These are phyloP conservation scores for Globisporangium nodosum DNA, from an alignment of 352 stramenopile genomes.

Conservation along the genomic window DNA sequence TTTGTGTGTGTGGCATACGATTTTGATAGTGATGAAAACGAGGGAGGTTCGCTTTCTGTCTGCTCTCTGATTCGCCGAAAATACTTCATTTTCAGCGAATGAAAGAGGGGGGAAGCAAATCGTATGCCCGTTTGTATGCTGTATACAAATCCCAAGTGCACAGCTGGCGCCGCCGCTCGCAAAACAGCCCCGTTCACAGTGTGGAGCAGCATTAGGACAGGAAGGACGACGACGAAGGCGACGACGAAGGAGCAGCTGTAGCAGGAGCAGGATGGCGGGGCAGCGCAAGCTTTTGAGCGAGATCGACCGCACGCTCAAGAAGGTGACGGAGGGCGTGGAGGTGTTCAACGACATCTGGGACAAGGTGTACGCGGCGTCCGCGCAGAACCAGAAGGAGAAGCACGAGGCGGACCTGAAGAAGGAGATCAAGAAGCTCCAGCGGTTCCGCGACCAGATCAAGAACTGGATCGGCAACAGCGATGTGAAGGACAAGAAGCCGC, in stretches of 20 bases:
- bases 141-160: neutral
- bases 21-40: neutral
- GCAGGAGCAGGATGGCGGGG: conserved; percentile 48
- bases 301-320: conserved; percentile 99
- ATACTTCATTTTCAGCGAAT: neutral
- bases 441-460: conserved; percentile 98
- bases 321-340: conserved; percentile 97
- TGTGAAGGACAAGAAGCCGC: conserved; percentile 96
- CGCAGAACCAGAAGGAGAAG: conserved; percentile 99
- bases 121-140: neutral
- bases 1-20: neutral
- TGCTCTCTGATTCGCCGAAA: neutral
- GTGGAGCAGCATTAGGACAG: neutral
- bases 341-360: conserved; percentile 99
- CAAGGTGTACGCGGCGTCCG: conserved; percentile 95
- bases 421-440: conserved; percentile 99
- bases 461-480: conserved; percentile 97
- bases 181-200: neutral
- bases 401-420: conserved; percentile 99
- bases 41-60: neutral
- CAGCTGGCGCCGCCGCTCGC: neutral
- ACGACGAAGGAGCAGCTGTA: conserved; percentile 1
- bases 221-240: neutral
- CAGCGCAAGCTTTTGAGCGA: conserved; percentile 90
- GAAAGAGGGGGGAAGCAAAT: neutral